These are phyloP conservation scores for Sanghuangporus weigelae DNA, from an alignment of 1,284 basidiomycete species.

Conservation along the genomic window DNA sequence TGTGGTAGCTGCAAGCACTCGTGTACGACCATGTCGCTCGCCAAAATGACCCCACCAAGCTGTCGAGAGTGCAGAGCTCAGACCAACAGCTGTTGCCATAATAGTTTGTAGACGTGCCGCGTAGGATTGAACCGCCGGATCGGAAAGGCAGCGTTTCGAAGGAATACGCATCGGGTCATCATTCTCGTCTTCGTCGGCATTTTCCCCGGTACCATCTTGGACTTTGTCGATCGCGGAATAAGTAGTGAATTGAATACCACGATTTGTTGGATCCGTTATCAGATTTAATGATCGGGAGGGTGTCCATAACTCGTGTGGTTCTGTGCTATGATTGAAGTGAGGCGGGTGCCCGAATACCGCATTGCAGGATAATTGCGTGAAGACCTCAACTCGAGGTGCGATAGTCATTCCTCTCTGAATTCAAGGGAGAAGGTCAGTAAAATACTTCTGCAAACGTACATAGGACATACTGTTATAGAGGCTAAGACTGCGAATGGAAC, in stretches of 20 bases:
- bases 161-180: slow-evolving; percentile 44
- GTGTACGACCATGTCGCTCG: slow-evolving; percentile 73
- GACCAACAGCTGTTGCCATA: slow-evolving; percentile 75
- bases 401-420: slow-evolving; percentile 71
- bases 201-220: slow-evolving; percentile 30
- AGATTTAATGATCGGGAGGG: slow-evolving; percentile 16
- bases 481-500: slow-evolving; percentile 68
- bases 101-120: slow-evolving; percentile 66
- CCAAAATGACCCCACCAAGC: slow-evolving; percentile 86
- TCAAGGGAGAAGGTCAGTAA: slow-evolving; percentile 9
- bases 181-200: slow-evolving; percentile 26
- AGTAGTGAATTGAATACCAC: neutral
- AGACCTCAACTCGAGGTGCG: slow-evolving; percentile 71
- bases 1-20: slow-evolving; percentile 66
- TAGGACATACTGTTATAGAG: slow-evolving; percentile 51
- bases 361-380: slow-evolving; percentile 70
- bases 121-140: slow-evolving; percentile 60
- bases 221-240: slow-evolving; percentile 20
- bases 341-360: slow-evolving; percentile 36
- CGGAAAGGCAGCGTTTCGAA: slow-evolving; percentile 47
- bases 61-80: slow-evolving; percentile 77
- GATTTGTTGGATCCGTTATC: neutral
- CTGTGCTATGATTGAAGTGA: slow-evolving; percentile 37
- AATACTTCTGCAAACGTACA: neutral
- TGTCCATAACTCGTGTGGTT: slow-evolving; percentile 20